phyloP scores from a whole-genome alignment of 1,139 yeast genomes.

The Lodderomyces metapsilosis region DNA sequence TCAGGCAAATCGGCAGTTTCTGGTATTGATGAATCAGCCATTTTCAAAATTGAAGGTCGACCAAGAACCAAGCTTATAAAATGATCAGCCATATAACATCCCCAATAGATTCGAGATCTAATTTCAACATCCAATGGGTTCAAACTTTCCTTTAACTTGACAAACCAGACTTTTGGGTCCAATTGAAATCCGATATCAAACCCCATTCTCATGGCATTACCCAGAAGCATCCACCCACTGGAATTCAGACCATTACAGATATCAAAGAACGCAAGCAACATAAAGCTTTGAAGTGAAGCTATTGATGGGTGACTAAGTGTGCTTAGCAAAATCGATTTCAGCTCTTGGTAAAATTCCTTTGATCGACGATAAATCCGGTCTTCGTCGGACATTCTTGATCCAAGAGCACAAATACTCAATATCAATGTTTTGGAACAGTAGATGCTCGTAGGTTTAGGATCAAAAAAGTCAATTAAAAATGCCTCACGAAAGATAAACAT shows the following conservation, averaged over 20 bases:
- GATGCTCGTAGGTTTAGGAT: constrained; percentile 44
- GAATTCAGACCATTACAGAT: constrained; percentile 56
- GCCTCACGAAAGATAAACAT: constrained; percentile 65
- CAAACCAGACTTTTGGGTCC: constrained; percentile 60
- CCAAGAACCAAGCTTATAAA: constrained; percentile 59
- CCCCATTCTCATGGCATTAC: constrained; percentile 64
- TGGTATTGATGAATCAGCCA: constrained; percentile 59
- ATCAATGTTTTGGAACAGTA: constrained; percentile 55
- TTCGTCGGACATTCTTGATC: constrained; percentile 48
- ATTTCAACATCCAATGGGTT: constrained; percentile 49
- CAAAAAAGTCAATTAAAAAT: constrained; percentile 56
- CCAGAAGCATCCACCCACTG: constrained; percentile 61
- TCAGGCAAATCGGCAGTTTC: constrained; percentile 64
- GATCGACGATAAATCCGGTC: constrained; percentile 40
- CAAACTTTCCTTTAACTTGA: constrained; percentile 28
- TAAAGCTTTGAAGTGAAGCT: constrained; percentile 47
- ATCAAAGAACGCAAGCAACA: constrained; percentile 55
- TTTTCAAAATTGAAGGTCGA: constrained; percentile 54
- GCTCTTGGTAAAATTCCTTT: constrained; percentile 43
- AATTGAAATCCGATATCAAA: constrained; percentile 64
- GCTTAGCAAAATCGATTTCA: constrained; percentile 40
- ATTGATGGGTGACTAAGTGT: constrained; percentile 42
- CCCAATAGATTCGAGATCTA: constrained; percentile 65
- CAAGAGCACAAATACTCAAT: constrained; percentile 56
- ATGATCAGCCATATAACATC: constrained; percentile 64